These are phyloP conservation scores for Mycena kentingensis DNA, from an alignment of 768 basidiomycete genomes.

Conservation along the genomic window DNA sequence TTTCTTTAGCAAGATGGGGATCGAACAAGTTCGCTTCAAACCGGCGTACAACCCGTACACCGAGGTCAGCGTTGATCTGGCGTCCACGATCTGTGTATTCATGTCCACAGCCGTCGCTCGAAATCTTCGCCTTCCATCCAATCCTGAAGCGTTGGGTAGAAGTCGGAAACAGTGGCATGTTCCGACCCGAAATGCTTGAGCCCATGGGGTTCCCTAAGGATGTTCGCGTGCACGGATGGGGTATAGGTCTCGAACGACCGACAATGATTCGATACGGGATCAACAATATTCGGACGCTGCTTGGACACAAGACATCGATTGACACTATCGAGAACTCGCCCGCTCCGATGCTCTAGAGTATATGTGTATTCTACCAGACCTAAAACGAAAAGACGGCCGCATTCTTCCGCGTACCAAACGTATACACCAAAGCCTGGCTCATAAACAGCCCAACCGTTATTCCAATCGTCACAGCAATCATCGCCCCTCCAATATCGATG, in stretches of 20 bases:
- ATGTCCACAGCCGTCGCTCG: constrained; percentile 77
- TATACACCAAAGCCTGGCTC: constrained; percentile 85
- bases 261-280: constrained; percentile 99
- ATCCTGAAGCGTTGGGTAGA: constrained; percentile 94
- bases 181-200: constrained; percentile 98
- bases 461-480: constrained; percentile 89
- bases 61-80: constrained; percentile 53
- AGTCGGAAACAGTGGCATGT: constrained; percentile 99
- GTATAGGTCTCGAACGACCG: constrained; percentile 89
- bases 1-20: constrained; percentile 98
- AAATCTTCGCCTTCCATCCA: constrained; percentile 98
- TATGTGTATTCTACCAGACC: constrained; percentile 33
- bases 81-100: not conserved
- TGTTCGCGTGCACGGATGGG: constrained; percentile 97
- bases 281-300: constrained; percentile 93
- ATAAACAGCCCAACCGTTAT: constrained; percentile 90
- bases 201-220: constrained; percentile 98
- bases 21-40: constrained; percentile 93
- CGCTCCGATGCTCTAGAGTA: constrained; percentile 81
- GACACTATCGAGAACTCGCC: constrained; percentile 87
- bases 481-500: constrained; percentile 83
- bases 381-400: constrained; percentile 86
- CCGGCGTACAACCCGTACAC: constrained; percentile 99
- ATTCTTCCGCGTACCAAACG: constrained; percentile 81
- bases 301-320: constrained; percentile 95